Percentiles rank a stretch among this genome's conserved stretches.
Conservation (phyloP, 768 basidiomycete genomes). For the Collybiopsis luxurians region DNA sequence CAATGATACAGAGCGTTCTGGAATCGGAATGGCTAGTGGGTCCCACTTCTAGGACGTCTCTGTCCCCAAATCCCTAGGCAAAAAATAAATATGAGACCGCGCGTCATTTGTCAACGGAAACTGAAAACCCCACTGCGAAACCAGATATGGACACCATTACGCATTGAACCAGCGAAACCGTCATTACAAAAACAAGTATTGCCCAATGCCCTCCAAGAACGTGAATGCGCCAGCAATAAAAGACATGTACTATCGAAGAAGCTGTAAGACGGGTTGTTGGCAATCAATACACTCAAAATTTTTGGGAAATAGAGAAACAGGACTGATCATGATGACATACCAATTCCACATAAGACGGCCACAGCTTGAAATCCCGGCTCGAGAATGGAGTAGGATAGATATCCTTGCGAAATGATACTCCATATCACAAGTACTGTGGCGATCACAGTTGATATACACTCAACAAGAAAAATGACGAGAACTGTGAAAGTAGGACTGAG, state of each 20-base stretch:
- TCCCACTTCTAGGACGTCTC: background rate
- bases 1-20: background rate
- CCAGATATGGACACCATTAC: slow-evolving; percentile 6
- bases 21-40: background rate
- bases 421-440: slow-evolving; percentile 19
- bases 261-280: no score
- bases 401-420: slow-evolving; percentile 19
- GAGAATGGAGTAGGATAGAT: slow-evolving; percentile 8
- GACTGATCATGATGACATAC: slow-evolving; percentile 6
- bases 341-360: slow-evolving; percentile 13
- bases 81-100: background rate
- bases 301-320: no score
- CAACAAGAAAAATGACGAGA: slow-evolving; percentile 10
- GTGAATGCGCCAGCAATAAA: slow-evolving; percentile 22
- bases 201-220: slow-evolving; percentile 8
- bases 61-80: background rate
- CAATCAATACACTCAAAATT: no score
- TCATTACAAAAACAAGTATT: slow-evolving; percentile 7
- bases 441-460: slow-evolving; percentile 16
- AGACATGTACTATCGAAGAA: slow-evolving; percentile 12
- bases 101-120: background rate
- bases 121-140: slow-evolving; percentile 1
- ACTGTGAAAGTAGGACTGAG: slow-evolving; percentile 5
- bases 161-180: slow-evolving; percentile 1
- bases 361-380: slow-evolving; percentile 15